Evolutionary conservation across 805 yeast species (phyloP), one percentile per base, ranked within the genome.

Genomic region (Peterozyma toletana): DNA sequence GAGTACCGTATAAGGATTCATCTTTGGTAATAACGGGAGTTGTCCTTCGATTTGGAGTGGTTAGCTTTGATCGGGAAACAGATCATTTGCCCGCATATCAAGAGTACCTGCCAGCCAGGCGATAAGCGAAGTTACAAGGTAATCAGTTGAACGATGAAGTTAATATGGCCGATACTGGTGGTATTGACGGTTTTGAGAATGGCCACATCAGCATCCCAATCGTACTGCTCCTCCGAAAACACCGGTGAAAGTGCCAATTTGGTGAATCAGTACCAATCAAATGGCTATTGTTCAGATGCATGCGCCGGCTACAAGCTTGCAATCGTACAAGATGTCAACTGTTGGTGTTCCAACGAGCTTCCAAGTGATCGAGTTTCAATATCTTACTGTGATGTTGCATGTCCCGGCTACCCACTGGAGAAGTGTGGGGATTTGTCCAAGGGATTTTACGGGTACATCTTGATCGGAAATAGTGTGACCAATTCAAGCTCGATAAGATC

Each of bases 261-360:
- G 15, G 38, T 35, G 9, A 38, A 55, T 30, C 31, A 39, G 3
- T 60, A 40, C 39, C 57, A 53, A 49, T 58, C 65, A 11, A 71
- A 71, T 48, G 80, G 80, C 0, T 54, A 50, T 16, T 76, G 82
- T 51, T 47, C 59, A 6, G 59, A 62, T 38, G 48, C 54, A 30
- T 76, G 82, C 50, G 13, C 35, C 3, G 69, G 66, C 3, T 62
- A 57, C 46, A 56, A 65, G 5, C 71, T 67, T 40, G 80, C 73
- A 13, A 66, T 76, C 10, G 60, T 75, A n/a, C 75, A 68, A 51
- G 60, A 59, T 5, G 40, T 56, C 11, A 30, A 56, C 37, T 76
- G 82, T 49, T 75, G 76, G 74, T 76, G 81, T 51, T 62, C 77
- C 5, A 60, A 73, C 49, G 45, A 56, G 15, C 54, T 68, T 11